Evolutionary conservation across 2,329 filamentous ascomycete genomes (phyloP), one percentile per base, ranked within the genome.

Genomic region (Aspergillus sp.): DNA sequence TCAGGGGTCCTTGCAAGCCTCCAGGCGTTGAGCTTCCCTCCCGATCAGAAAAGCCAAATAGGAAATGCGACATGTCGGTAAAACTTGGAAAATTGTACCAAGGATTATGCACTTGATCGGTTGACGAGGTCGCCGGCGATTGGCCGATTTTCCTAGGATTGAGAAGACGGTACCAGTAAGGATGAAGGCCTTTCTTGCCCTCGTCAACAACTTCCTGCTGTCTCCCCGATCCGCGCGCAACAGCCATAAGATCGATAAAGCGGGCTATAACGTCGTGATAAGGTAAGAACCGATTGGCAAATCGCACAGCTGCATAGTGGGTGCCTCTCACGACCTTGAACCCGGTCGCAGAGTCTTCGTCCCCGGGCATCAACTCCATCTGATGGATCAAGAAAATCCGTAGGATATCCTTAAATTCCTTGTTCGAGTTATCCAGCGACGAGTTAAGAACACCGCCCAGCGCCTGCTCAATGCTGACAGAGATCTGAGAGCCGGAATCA

Each of bases 151-250:
- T 65, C 4, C 46, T 55, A 34, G 63, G 62, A 43, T 81, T 80
- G 8, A 79, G 58, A 52, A 80, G 72, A 29, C 66, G 63, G 47
- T 80, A 80, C 77, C 78, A 82, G 50, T 82, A 80, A 8, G 80
- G 78, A 58, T 94, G 86, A 3, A 95, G 69, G 1, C 91, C 91
- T 56, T 86, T 88, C 40, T 77, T 79, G 2, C 86, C 91, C 61
- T 96, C 89, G 53, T 98, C 91, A 1, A 84, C 62, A 3, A 96
- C 78, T 52, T 96, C 89, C 39, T 79, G 81, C 28, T 82, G 75
- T 52, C 88, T 82, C 31, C 76, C 72, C 2, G 64, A 58, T 5
- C 52, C 53, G 3, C 71, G 70, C 8, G 78, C 78, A 11, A 91
- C 66, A 5, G 88, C 89, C 30, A 95, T 69, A 11, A 96, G 74